These are phyloP conservation scores for Entomortierella lignicola DNA, from an alignment of 192 early-diverging fungal species.

Conservation along the genomic window DNA sequence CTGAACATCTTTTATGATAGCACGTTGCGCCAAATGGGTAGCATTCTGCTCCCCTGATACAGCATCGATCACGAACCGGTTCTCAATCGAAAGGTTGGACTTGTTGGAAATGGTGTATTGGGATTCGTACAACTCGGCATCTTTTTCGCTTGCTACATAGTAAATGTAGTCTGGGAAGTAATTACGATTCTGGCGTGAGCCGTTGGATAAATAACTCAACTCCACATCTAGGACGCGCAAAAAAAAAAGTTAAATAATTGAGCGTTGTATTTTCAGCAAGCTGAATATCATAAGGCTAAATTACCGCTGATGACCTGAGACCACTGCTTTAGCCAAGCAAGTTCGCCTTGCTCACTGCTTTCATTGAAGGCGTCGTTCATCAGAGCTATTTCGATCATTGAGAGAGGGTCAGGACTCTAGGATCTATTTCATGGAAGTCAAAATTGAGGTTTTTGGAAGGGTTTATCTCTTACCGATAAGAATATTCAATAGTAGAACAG, in stretches of 20 bases:
- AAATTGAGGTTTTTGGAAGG: neutral
- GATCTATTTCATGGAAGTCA: neutral
- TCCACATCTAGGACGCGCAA: constrained; percentile 25
- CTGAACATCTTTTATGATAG: constrained; percentile 25
- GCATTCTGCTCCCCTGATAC: constrained; percentile 23
- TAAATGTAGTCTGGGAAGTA: constrained; percentile 51
- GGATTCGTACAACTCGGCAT: constrained; percentile 45
- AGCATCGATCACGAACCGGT: constrained; percentile 41
- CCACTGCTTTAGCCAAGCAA: constrained; percentile 52
- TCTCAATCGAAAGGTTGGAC: constrained; percentile 45
- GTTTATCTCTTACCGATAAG: constrained; percentile 28
- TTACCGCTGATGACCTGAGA: constrained; percentile 49
- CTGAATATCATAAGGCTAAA: neutral
- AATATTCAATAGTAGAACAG: constrained; percentile 42
- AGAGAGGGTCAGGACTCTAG: neutral
- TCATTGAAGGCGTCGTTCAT: constrained; percentile 51
- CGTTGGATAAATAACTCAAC: constrained; percentile 22
- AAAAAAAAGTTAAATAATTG: neutral
- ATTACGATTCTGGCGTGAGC: constrained; percentile 43
- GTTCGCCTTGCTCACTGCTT: constrained; percentile 41
- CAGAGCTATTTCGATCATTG: constrained; percentile 14
- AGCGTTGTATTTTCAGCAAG: too few species aligned
- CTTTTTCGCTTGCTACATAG: constrained; percentile 45
- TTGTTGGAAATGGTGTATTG: constrained; percentile 36
- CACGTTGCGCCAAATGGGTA: constrained; percentile 12